Evolutionary conservation across 768 basidiomycete genomes (phyloP).

Genomic region (Boletales sp.): DNA sequence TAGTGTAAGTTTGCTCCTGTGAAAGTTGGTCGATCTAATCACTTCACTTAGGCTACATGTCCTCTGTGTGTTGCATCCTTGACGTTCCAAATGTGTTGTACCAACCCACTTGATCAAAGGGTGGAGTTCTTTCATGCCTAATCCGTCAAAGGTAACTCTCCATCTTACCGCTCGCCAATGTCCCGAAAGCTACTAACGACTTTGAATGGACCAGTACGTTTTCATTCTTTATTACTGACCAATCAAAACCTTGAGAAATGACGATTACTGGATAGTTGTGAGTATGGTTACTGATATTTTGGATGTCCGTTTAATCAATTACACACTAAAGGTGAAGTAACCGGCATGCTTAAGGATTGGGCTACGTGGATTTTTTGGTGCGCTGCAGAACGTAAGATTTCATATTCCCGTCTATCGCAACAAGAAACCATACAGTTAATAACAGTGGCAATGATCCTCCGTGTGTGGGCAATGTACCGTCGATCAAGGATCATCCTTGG

Average conservation of each 20-base stretch:
- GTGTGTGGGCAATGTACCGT: neutral
- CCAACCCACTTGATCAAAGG: neutral
- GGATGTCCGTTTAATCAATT: neutral
- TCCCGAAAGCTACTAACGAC: too few relatives aligned
- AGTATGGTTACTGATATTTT: neutral
- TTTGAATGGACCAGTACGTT: neutral
- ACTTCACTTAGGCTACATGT: neutral
- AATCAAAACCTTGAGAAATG: neutral
- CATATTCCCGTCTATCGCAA: too few relatives aligned
- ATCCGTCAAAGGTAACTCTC: neutral
- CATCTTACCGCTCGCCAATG: neutral
- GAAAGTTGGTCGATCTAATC: neutral
- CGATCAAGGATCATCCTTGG: neutral
- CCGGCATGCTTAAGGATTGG: neutral
- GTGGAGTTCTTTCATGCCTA: neutral
- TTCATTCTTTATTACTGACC: neutral
- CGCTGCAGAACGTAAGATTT: neutral
- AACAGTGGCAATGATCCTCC: neutral
- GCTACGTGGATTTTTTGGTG: neutral
- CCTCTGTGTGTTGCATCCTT: neutral
- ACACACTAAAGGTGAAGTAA: neutral
- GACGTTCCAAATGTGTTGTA: neutral
- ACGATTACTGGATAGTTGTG: neutral
- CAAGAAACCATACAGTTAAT: neutral
- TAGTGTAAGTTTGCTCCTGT: too few relatives aligned